A percentile compares a stretch with the other conserved stretches of the same genome.
phyloP scores from a whole-genome alignment of 495 filamentous ascomycete genomes.

The Penicillium flavigenum region DNA sequence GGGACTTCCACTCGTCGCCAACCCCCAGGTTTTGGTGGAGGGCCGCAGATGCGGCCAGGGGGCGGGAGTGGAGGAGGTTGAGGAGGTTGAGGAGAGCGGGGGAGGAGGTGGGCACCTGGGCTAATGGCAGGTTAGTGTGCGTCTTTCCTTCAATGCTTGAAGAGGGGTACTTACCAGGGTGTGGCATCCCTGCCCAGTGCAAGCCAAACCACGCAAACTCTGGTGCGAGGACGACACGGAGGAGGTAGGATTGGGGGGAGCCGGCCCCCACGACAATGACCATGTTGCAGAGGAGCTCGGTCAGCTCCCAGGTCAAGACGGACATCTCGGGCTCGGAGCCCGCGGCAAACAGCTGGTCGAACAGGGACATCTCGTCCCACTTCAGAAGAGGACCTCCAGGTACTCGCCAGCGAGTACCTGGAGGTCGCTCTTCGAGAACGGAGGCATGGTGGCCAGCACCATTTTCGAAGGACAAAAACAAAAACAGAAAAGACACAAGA shows the following conservation, averaged over 20 bases:
- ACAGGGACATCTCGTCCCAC: constrained; percentile 1
- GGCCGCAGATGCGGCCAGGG: neutral
- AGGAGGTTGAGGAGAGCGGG: neutral
- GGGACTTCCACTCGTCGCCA: neutral
- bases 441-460: neutral
- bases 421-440: constrained; percentile 7
- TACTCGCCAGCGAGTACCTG: constrained; percentile 5
- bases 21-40: neutral
- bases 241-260: neutral
- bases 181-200: constrained; percentile 8
- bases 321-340: neutral
- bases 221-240: constrained; percentile 6
- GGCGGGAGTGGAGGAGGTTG: constrained; percentile 1
- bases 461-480: neutral
- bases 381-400: neutral
- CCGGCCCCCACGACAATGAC: constrained; percentile 11
- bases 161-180: neutral
- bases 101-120: neutral
- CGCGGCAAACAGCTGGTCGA: neutral
- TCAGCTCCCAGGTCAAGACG: neutral
- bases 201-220: constrained; percentile 14
- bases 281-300: neutral
- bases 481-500: neutral
- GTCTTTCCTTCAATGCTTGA: neutral
- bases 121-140: neutral